Percentiles rank a stretch among this genome's conserved stretches.
These are phyloP conservation scores for Parachaetomium inaequale DNA, from an alignment of 495 filamentous ascomycete species.

Conservation along the genomic window DNA sequence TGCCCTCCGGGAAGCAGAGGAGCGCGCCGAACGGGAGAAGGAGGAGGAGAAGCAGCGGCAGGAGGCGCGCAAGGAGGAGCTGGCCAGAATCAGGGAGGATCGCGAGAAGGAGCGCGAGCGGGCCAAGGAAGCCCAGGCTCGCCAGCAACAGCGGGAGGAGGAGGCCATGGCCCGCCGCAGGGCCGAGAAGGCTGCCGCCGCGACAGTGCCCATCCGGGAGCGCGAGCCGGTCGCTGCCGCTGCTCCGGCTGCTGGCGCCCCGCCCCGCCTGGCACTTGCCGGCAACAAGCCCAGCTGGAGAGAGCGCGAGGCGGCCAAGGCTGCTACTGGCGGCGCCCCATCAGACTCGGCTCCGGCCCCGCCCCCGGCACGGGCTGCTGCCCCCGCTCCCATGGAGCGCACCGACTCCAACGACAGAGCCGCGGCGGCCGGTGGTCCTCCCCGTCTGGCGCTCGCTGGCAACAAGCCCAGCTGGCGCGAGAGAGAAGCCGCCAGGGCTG, in stretches of 20 bases:
- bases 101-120: conserved; percentile 78
- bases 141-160: conserved; percentile 51
- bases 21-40: conserved; percentile 71
- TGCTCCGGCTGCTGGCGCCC: conserved; percentile 15
- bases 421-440: conserved; percentile 49
- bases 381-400: conserved; percentile 40
- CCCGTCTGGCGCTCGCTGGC: conserved; percentile 64
- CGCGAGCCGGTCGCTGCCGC: conserved; percentile 37
- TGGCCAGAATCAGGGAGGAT: conserved; percentile 73
- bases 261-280: conserved; percentile 31
- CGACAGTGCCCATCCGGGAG: conserved; percentile 33
- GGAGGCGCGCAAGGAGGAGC: conserved; percentile 57
- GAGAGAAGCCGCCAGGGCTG: conserved; percentile 63
- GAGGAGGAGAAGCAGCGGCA: conserved; percentile 73
- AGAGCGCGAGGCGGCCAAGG: conserved; percentile 41
- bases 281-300: conserved; percentile 42
- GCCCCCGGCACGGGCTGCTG: conserved; percentile 27
- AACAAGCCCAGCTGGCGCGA: conserved; percentile 76
- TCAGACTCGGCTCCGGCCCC: conserved; percentile 21
- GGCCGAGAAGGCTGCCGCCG: conserved; percentile 42
- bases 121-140: conserved; percentile 45
- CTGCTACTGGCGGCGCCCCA: conserved; percentile 16
- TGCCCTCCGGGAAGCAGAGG: conserved; percentile 73
- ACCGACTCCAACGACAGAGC: conserved; percentile 55
- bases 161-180: conserved; percentile 52